A percentile compares a stretch with the other conserved stretches of the same genome.
phyloP scores from a whole-genome alignment of 1,284 basidiomycete species.

The Ceratorhiza oryzae-sativae region DNA sequence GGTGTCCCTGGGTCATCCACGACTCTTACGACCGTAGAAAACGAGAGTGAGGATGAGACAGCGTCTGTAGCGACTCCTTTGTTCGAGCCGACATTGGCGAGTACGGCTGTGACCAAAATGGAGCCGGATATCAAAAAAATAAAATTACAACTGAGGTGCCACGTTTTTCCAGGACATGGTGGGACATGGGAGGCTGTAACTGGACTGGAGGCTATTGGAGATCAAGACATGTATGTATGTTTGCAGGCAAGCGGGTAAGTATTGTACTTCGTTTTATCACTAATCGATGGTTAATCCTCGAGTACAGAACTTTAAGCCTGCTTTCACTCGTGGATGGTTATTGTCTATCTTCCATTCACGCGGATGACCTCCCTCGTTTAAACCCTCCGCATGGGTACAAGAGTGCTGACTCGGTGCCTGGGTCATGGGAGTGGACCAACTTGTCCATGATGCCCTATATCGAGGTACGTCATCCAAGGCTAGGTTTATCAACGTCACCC shows the following conservation, averaged over 20 bases:
- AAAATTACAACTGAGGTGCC: slow-evolving; percentile 56
- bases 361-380: slow-evolving; percentile 43
- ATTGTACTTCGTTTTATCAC: neutral
- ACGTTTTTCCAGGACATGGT: slow-evolving; percentile 59
- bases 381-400: slow-evolving; percentile 41
- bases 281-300: neutral
- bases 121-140: slow-evolving; percentile 40
- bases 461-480: slow-evolving; percentile 8
- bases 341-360: slow-evolving; percentile 48
- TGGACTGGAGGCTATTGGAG: slow-evolving; percentile 56
- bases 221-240: slow-evolving; percentile 56
- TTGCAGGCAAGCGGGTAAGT: slow-evolving; percentile 65
- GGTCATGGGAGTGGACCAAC: slow-evolving; percentile 40
- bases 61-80: slow-evolving; percentile 11
- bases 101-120: neutral
- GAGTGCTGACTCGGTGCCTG: slow-evolving; percentile 22
- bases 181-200: slow-evolving; percentile 55
- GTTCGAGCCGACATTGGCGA: slow-evolving; percentile 27
- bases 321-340: slow-evolving; percentile 45
- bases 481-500: neutral
- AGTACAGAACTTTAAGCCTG: slow-evolving; percentile 42
- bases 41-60: slow-evolving; percentile 23
- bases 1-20: neutral
- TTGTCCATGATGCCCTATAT: slow-evolving; percentile 40
- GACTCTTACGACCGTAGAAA: neutral